Conservation (phyloP, 257 asterid species). For the Nicotiana noctiflora region DNA sequence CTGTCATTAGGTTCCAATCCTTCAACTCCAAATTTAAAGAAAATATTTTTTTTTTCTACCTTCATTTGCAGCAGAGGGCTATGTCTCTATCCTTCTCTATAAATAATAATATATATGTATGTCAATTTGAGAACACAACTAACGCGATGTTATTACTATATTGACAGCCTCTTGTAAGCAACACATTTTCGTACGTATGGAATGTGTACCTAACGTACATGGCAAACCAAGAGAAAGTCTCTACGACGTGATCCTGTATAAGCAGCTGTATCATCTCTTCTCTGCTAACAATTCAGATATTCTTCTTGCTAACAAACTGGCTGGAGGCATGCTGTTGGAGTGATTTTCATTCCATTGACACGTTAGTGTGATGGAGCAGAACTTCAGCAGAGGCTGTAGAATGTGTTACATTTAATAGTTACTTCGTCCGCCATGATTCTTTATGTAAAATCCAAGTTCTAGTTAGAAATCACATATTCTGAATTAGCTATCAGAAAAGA, state of each 20-base stretch:
- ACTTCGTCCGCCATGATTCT: background rate
- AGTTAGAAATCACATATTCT: background rate
- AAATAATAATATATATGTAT: background rate
- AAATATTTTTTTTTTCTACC: background rate
- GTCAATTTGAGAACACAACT: background rate
- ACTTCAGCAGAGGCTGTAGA: background rate
- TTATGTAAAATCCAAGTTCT: background rate
- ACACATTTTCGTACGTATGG: slow-evolving; percentile 76
- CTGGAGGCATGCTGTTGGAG: background rate
- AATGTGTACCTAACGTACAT: slow-evolving; percentile 75
- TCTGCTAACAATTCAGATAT: background rate
- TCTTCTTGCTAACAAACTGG: slow-evolving; percentile 1
- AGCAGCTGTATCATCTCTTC: background rate
- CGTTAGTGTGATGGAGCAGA: background rate
- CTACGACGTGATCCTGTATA: slow-evolving; percentile 17
- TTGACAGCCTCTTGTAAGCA: slow-evolving; percentile 76
- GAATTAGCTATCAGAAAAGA: background rate
- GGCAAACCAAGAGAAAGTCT: slow-evolving; percentile 63
- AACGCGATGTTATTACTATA: background rate
- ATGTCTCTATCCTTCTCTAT: background rate
- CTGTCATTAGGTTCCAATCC: background rate
- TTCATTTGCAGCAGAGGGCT: background rate
- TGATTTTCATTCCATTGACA: background rate
- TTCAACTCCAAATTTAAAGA: background rate
- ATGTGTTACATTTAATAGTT: background rate